Base-by-base conservation (phyloP, 805 yeast genomes). In the Metschnikowia santaceciliae region DNA sequence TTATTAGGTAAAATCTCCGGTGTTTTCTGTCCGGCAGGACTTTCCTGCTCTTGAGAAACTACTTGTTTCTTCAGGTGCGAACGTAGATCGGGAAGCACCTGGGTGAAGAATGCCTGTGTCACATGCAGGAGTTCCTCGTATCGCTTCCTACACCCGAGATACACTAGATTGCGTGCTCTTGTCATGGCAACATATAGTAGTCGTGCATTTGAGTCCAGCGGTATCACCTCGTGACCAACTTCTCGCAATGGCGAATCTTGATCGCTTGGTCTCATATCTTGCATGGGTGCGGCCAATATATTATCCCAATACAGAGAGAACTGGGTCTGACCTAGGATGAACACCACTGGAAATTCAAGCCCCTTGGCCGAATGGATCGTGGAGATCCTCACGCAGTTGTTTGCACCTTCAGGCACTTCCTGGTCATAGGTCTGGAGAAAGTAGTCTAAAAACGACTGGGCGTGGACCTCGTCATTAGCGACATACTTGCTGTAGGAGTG, bases 321-420 rank as follows among this genome's bases (percentile, higher is more conserved):
- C 20, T 43, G 19, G 4, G 49, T 44, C 42, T 49, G 55, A 40
- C 63, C 59, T 47, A 52, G 49, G 46, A 84, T 57, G 63, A 86
- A 85, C 1, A 84, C 89, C 11, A 84, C 71, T 0, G 90, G 90
- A 57, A 81, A 85, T 54, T 86, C 90, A 4, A 85, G 63, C 0
- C 94, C 92, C 57, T 87, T 87, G 1, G 91, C 82, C 0, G 88
- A 74, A 63, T 87, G 92, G 1, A 87, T 78, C 0, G 92, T 87
- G 0, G 90, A 81, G 1, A 86, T 56, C 46, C 80, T 81, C 6
- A 86, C 72, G 62, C 37, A 64, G 53, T 52, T 68, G 53, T 47
- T 61, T 41, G 55, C 63, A 42, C 43, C 57, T 19, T 49, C 57
- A 33, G 58, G 75, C 54, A 47, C 63, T 36, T 68, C 76, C 26